Evolutionary conservation across 1,139 yeast species (phyloP).

Genomic region (Saccharomyces hybrid): DNA sequence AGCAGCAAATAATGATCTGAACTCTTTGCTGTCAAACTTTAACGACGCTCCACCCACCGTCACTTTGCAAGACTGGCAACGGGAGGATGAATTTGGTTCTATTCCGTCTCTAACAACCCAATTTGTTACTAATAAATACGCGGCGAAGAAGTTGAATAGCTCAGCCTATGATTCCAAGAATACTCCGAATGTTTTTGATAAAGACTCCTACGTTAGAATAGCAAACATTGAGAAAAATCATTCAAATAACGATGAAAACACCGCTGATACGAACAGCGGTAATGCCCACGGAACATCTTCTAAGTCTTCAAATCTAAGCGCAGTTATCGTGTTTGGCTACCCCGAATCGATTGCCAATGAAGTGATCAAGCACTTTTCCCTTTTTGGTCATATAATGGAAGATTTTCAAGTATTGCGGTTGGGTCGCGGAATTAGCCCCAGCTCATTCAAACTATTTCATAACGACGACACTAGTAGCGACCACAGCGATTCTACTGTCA

Average conservation of each 20-base stretch:
- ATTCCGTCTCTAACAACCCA: conserved; percentile 12
- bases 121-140: conserved; percentile 1
- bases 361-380: conserved; percentile 67
- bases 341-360: conserved; percentile 65
- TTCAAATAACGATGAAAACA: conserved; percentile 13
- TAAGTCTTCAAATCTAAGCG: conserved; percentile 39
- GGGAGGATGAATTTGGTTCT: conserved; percentile 31
- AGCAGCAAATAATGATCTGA: background rate
- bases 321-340: conserved; percentile 83
- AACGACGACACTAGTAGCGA: conserved; percentile 5
- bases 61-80: conserved; percentile 47
- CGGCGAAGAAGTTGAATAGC: background rate
- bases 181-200: conserved; percentile 34
- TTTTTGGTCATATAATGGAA: conserved; percentile 75
- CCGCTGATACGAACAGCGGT: background rate
- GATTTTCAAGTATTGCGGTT: conserved; percentile 46
- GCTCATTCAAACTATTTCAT: conserved; percentile 1
- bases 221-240: conserved; percentile 27
- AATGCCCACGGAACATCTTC: conserved; percentile 13
- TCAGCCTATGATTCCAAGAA: conserved; percentile 1
- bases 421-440: conserved; percentile 3
- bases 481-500: conserved; percentile 11
- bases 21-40: background rate
- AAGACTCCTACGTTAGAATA: conserved; percentile 35
- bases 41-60: conserved; percentile 45